Conservation (phyloP, 768 basidiomycete genomes). For the Stropharia rugosoannulata region DNA sequence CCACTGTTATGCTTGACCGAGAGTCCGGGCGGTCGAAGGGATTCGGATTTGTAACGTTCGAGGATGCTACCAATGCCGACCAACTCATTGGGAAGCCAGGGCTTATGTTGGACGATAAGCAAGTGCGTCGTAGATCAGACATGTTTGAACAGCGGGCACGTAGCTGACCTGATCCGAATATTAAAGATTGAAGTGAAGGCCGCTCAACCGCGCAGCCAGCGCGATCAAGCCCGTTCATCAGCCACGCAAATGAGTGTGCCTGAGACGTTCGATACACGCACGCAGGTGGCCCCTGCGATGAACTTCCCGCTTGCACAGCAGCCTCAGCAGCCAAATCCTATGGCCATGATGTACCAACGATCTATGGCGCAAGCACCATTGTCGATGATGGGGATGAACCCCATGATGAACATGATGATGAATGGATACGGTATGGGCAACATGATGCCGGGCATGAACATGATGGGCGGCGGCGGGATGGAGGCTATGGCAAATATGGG, state of each 20-base stretch:
- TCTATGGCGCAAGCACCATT: constrained; percentile 44
- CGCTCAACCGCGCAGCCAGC: constrained; percentile 71
- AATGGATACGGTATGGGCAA: constrained; percentile 33
- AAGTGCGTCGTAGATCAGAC: constrained; percentile 40
- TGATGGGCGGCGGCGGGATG: constrained; percentile 19
- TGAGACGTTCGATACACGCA: constrained; percentile 13
- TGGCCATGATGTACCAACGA: constrained; percentile 58
- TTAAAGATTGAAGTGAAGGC: constrained; percentile 81
- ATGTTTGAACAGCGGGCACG: too few relatives aligned
- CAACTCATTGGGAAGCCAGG: constrained; percentile 68
- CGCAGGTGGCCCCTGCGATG: constrained; percentile 10
- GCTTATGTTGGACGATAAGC: constrained; percentile 73
- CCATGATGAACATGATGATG: constrained; percentile 54
- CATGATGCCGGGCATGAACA: constrained; percentile 29
- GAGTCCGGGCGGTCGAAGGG: constrained; percentile 76
- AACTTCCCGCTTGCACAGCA: constrained; percentile 25
- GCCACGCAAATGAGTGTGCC: constrained; percentile 5
- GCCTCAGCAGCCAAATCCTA: constrained; percentile 33
- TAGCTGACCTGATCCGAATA: not conserved
- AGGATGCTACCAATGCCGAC: constrained; percentile 61
- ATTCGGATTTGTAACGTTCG: constrained; percentile 85
- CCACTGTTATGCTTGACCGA: constrained; percentile 84
- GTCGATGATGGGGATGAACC: constrained; percentile 43
- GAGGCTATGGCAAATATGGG: constrained; percentile 24
- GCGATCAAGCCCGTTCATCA: constrained; percentile 50